Evolutionary conservation across 441 rosid species (phyloP), one percentile per base, ranked within the genome.

Genomic region (Pelargonium australe): DNA sequence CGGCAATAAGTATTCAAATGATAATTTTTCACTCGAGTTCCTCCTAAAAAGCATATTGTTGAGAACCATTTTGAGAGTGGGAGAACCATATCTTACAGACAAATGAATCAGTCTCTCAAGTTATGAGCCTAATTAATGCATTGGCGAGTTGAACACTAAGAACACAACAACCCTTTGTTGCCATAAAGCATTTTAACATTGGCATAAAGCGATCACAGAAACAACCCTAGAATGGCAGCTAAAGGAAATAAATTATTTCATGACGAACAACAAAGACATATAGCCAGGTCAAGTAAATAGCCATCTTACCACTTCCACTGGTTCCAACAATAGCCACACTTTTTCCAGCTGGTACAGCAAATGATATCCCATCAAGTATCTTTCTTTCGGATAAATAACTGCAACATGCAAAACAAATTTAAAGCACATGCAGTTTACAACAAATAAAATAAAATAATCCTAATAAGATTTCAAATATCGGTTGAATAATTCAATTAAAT

Each of bases 281-380:
- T 5, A 58, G 49, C 67, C 57, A 65, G 60, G n/a, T 9, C 12
- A n/a, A 72, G 53, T 69, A 63, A 62, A 12, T 17, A 63, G 55
- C 44, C 12, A 61, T 23, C 87, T 81, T 86, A 90, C 98, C 98
- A 57, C 98, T 89, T 66, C 98, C 97, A 73, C 99, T 95, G 16
- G 92, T 85, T 71, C 99, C 98, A 75, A 92, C 98, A 77, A 95
- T 86, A 20, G 99, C 99, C 62, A 92, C 90, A 76, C 97, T 92
- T 80, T 90, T 92, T 73, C 97, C 99, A 68, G 97, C 87, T 6
- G 95, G 91, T 66, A 91, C 90, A 43, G 74, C 75, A 82, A 95
- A 95, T 67, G 98, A 85, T 66, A 95, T 75, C 70, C 98, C 97
- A 76, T 95, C 88, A 68, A 95, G 90, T 76, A 92, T 90, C 78